Conservation (phyloP, 2,329 filamentous ascomycete genomes). For the Penicillium sp. region DNA sequence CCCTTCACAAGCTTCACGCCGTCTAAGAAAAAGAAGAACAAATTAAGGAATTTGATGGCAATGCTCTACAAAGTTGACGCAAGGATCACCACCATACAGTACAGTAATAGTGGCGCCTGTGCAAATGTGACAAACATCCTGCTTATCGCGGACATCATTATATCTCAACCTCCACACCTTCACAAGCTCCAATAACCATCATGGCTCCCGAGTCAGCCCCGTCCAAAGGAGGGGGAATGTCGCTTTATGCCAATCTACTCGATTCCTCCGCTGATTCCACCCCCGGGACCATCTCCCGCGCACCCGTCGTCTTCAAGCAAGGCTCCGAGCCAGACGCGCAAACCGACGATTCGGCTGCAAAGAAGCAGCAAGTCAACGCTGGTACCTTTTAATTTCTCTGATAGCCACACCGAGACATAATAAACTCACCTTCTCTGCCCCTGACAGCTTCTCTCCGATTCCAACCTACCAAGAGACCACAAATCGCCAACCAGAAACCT, state of each 20-base stretch:
- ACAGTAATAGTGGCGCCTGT: background rate
- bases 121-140: background rate
- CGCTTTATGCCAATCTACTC: slow-evolving; percentile 80
- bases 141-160: slow-evolving; percentile 2
- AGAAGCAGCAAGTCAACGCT: slow-evolving; percentile 61
- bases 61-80: no score
- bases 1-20: no score
- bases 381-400: slow-evolving; percentile 51
- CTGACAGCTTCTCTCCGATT: slow-evolving; percentile 66
- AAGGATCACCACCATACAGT: no score
- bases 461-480: slow-evolving; percentile 77
- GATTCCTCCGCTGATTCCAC: slow-evolving; percentile 48
- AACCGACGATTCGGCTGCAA: slow-evolving; percentile 51
- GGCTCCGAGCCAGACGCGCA: slow-evolving; percentile 47
- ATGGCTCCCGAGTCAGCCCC: slow-evolving; percentile 33
- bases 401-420: slow-evolving; percentile 11
- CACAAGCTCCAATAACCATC: background rate
- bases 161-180: background rate
- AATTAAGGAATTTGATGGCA: no score
- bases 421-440: slow-evolving; percentile 15
- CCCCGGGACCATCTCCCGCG: slow-evolving; percentile 67
- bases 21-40: no score
- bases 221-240: slow-evolving; percentile 51
- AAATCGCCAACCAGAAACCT: slow-evolving; percentile 57
- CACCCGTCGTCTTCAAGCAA: slow-evolving; percentile 67